Base-by-base conservation (phyloP, 768 basidiomycete species). In the Boletus vermiculosoides region DNA sequence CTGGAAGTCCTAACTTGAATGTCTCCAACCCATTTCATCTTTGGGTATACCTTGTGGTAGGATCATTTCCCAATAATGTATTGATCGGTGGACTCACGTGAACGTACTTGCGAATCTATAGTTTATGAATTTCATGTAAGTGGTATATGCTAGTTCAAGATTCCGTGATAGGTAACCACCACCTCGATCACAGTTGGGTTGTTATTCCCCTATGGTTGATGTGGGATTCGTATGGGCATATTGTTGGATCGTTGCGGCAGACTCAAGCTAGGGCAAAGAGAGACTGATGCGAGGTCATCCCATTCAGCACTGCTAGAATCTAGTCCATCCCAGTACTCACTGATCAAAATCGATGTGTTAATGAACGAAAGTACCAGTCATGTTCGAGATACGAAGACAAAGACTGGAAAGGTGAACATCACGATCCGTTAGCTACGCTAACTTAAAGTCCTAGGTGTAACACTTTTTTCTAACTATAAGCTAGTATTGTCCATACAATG, bases 101-200 rank as follows among this genome's bases (percentile, higher is more conserved):
- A 31, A 45, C 10, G 11, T 23, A 18, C 40, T n/a, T 47, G 54
- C 31, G 23, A 28, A 31, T 41, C 33, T 12, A 5, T 60, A 92
- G 90, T 83, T 92, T 66, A 89, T 92, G 88, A 92, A 92, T 63
- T 56, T 80, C 49, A 83, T 92, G 88, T 90, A 66, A 71, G 85
- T 76, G 34, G 25, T 46, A 22, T 44, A 12, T 41, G 18, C 31
- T n/a, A 10, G 45, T 22, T 42, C 4, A 1, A 10, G 22, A 20
- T 40, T 25, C 31, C 36, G 52, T 9, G 23, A 34, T 47, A 37
- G 3, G 37, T 47, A 47, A 52, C 36, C 16, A 52, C 36, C 16
- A 47, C 48, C 59, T 36, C 47, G 41, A 60, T 52, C 54, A 13
- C 63, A 92, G 90, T 54, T 94, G 92, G 92, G 90, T 94, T 30